These are phyloP conservation scores for Aspergillus olivimuriae DNA, from an alignment of 495 filamentous ascomycete species.

Conservation along the genomic window DNA sequence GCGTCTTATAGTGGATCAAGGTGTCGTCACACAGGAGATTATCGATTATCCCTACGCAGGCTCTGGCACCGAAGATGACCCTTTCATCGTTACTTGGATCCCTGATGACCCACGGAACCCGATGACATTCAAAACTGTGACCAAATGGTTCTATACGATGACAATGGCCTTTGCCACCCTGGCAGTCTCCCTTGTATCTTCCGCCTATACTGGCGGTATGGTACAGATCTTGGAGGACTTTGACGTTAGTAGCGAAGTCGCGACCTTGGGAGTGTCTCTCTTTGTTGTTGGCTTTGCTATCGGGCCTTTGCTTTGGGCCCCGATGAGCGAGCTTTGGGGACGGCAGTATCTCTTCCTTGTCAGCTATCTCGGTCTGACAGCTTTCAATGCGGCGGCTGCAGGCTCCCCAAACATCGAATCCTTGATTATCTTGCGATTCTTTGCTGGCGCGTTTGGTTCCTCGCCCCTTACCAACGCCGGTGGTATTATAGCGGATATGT, in stretches of 20 bases:
- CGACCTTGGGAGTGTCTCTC: slow-evolving; percentile 55
- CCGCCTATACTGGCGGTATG: slow-evolving; percentile 61
- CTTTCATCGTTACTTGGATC: slow-evolving; percentile 63
- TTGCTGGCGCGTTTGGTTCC: slow-evolving; percentile 58
- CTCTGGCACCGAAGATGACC: slow-evolving; percentile 56
- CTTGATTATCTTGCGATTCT: slow-evolving; percentile 58
- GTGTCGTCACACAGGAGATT: slow-evolving; percentile 40
- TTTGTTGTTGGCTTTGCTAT: slow-evolving; percentile 63
- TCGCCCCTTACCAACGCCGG: slow-evolving; percentile 56
- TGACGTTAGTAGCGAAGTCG: slow-evolving; percentile 44
- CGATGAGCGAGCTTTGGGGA: slow-evolving; percentile 55
- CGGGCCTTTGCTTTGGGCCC: slow-evolving; percentile 21
- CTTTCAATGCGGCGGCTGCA: slow-evolving; percentile 54
- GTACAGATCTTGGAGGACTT: slow-evolving; percentile 49
- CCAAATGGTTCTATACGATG: slow-evolving; percentile 58
- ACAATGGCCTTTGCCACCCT: slow-evolving; percentile 56
- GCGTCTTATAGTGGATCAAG: slow-evolving; percentile 34
- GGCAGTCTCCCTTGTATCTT: slow-evolving; percentile 64
- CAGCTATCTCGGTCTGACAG: slow-evolving; percentile 47
- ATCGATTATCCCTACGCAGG: slow-evolving; percentile 51
- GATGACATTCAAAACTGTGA: slow-evolving; percentile 41
- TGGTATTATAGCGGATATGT: slow-evolving; percentile 59
- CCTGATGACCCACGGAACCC: slow-evolving; percentile 60
- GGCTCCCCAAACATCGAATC: slow-evolving; percentile 50
- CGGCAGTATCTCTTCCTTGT: slow-evolving; percentile 54